Conservation (phyloP, 108 stramenopile species). For the Asterionellopsis glacialis region DNA sequence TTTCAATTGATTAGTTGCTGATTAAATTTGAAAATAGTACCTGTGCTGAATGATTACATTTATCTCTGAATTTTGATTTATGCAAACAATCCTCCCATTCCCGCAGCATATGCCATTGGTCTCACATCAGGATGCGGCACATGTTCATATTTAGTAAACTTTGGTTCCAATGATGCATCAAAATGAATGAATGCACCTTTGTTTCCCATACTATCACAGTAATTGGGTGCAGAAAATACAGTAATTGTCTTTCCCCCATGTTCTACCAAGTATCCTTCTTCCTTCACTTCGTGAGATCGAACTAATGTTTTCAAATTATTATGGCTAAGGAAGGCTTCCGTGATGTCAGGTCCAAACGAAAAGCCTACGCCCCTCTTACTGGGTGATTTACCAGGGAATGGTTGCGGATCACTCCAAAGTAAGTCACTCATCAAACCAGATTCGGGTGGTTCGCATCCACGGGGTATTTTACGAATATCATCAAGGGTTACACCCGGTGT, state of each 20-base stretch:
- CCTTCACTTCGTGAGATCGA: slow-evolving; percentile 95
- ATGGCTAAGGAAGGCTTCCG: slow-evolving; percentile 73
- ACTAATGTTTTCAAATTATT: slow-evolving; percentile 87
- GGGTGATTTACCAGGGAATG: slow-evolving; percentile 88
- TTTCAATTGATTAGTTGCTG: no score
- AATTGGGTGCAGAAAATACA: slow-evolving; percentile 98
- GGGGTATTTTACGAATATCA: slow-evolving; percentile 79
- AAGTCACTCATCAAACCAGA: slow-evolving; percentile 95
- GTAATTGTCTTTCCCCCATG: slow-evolving; percentile 99
- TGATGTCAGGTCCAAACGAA: slow-evolving; percentile 96
- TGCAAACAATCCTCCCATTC: slow-evolving; percentile 79
- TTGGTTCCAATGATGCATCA: slow-evolving; percentile 65
- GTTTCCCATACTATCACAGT: slow-evolving; percentile 99
- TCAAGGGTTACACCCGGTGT: slow-evolving; percentile 84
- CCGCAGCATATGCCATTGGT: slow-evolving; percentile 98
- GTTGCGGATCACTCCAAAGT: slow-evolving; percentile 98
- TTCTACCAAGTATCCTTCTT: slow-evolving; percentile 98
- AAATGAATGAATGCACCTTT: slow-evolving; percentile 98
- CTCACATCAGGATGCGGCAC: slow-evolving; percentile 93
- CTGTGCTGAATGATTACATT: no score
- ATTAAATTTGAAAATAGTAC: no score
- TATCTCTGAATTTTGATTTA: neutral
- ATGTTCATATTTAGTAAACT: slow-evolving; percentile 85
- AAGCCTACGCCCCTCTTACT: slow-evolving; percentile 96
- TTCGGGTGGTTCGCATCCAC: slow-evolving; percentile 92